Percentiles rank a stretch among this genome's conserved stretches.
Conservation (phyloP, 2,329 filamentous ascomycete genomes). For the Graphilbum sp. region DNA sequence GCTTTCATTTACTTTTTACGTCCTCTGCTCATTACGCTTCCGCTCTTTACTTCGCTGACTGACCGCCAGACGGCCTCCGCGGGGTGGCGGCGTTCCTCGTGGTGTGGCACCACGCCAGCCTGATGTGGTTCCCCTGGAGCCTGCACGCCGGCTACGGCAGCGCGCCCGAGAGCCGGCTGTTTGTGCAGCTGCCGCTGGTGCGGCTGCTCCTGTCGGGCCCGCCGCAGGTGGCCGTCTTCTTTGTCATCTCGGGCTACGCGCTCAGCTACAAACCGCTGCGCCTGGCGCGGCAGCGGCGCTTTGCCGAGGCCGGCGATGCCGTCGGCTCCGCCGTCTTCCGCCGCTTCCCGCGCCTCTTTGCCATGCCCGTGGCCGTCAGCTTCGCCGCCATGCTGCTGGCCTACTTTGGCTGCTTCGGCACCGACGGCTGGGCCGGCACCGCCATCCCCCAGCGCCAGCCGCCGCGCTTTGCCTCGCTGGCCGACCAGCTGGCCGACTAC, state of each 20-base stretch:
- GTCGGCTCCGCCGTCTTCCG: slow-evolving; percentile 10
- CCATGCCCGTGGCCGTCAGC: slow-evolving; percentile 7
- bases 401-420: slow-evolving; percentile 6
- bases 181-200: slow-evolving; percentile 20
- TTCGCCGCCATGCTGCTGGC: slow-evolving; percentile 4
- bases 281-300: slow-evolving; percentile 8
- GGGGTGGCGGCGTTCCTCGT: slow-evolving; percentile 39
- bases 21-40: no score
- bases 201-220: slow-evolving; percentile 19
- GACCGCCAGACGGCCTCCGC: slow-evolving; percentile 28
- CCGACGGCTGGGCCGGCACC: slow-evolving; percentile 4
- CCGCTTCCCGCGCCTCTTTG: slow-evolving; percentile 10
- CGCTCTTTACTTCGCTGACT: neutral
- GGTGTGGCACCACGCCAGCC: slow-evolving; percentile 28
- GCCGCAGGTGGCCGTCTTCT: slow-evolving; percentile 24
- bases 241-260: slow-evolving; percentile 26
- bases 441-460: slow-evolving; percentile 6
- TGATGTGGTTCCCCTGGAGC: slow-evolving; percentile 15
- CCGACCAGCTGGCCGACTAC: slow-evolving; percentile 6
- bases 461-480: neutral
- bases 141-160: slow-evolving; percentile 14
- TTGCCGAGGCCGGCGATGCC: slow-evolving; percentile 8
- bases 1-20: no score
- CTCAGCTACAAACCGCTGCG: slow-evolving; percentile 11
- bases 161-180: slow-evolving; percentile 5